Evolutionary conservation across 164 flowering plant genomes (phyloP).

Genomic region (Pachysandra terminalis): DNA sequence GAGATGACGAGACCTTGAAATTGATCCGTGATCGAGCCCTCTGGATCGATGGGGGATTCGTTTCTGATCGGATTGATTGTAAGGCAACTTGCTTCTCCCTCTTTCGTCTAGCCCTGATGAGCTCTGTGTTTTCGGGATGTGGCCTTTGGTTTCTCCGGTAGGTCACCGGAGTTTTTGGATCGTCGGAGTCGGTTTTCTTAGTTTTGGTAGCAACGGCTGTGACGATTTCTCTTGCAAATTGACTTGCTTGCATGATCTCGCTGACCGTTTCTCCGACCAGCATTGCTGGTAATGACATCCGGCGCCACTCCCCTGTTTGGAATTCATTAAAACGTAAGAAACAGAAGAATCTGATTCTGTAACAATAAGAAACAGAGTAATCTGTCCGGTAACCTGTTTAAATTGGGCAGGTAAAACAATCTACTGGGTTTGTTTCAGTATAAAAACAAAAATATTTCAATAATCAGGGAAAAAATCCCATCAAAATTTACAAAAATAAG

Average conservation of each 20-base stretch:
- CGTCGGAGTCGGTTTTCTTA: constrained; percentile 31
- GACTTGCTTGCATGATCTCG: constrained; percentile 80
- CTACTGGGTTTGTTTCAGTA: too few relatives aligned
- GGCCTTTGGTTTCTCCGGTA: constrained; percentile 34
- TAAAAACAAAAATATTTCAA: too few relatives aligned
- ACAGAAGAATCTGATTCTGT: too few relatives aligned
- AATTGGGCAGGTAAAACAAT: too few relatives aligned
- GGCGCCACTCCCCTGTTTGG: constrained; percentile 69
- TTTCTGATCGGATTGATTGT: constrained; percentile 39
- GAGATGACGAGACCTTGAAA: constrained; percentile 72
- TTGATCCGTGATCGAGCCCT: constrained; percentile 72
- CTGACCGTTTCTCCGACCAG: constrained; percentile 80
- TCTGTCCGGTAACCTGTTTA: too few relatives aligned
- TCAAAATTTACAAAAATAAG: too few relatives aligned
- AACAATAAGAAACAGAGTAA: too few relatives aligned
- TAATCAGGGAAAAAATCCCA: too few relatives aligned
- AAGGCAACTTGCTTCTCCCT: constrained; percentile 57
- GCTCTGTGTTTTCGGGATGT: constrained; percentile 38
- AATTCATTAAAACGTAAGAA: not conserved
- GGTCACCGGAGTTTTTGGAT: constrained; percentile 72
- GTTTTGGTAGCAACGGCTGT: constrained; percentile 38
- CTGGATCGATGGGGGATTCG: constrained; percentile 40
- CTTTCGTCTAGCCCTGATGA: constrained; percentile 52
- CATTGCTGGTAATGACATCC: constrained; percentile 97
- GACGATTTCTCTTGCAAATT: constrained; percentile 65